Conservation (phyloP, 2,329 filamentous ascomycete genomes). For the Fulvia fulva region DNA sequence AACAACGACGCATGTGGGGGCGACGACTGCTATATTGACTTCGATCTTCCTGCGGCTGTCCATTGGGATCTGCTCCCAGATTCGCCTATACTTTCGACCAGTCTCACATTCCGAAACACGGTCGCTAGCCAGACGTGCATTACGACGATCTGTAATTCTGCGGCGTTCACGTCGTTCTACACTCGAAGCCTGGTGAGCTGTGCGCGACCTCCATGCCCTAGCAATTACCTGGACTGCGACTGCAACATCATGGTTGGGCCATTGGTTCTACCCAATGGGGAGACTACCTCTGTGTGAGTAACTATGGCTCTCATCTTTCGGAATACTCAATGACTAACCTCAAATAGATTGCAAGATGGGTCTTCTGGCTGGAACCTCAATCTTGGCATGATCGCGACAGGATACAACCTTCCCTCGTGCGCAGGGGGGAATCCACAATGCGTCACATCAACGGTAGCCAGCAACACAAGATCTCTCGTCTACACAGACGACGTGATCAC, state of each 20-base stretch:
- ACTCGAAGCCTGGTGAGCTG: slow-evolving; percentile 11
- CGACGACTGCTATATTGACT: slow-evolving; percentile 17
- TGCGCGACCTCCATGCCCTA: slow-evolving; percentile 19
- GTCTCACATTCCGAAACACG: slow-evolving; percentile 18
- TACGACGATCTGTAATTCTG: slow-evolving; percentile 22
- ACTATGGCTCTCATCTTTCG: no score
- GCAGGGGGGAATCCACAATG: slow-evolving; percentile 10
- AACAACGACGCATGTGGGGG: slow-evolving; percentile 13
- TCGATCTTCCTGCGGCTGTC: slow-evolving; percentile 16
- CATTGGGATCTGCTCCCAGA: slow-evolving; percentile 14
- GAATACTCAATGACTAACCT: no score
- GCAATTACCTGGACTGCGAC: slow-evolving; percentile 21
- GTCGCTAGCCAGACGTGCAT: slow-evolving; percentile 17
- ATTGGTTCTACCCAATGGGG: slow-evolving; percentile 13
- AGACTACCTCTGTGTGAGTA: slow-evolving; percentile 21
- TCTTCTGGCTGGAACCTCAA: slow-evolving; percentile 21
- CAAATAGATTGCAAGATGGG: slow-evolving; percentile 19
- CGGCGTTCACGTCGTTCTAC: slow-evolving; percentile 18
- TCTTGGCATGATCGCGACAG: slow-evolving; percentile 19
- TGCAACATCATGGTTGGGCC: slow-evolving; percentile 24
- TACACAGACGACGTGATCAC: slow-evolving; percentile 19
- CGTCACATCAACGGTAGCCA: slow-evolving; percentile 1
- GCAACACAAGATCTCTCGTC: slow-evolving; percentile 11
- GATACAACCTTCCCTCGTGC: slow-evolving; percentile 13
- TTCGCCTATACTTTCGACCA: slow-evolving; percentile 15